Conservation (phyloP, 1,139 yeast genomes). For the Yamadazyma kanchanaburiensis region DNA sequence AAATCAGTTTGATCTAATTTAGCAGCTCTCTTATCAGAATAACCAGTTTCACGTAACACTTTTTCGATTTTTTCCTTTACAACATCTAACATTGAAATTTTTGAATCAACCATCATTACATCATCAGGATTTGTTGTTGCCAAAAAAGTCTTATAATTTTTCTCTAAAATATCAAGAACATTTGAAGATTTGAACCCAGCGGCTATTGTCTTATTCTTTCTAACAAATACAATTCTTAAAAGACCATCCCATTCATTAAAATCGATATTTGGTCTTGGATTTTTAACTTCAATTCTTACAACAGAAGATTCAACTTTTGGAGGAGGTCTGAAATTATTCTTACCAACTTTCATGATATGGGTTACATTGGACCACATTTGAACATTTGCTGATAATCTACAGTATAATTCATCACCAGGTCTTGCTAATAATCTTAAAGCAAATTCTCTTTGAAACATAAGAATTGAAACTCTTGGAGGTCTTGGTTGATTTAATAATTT, state of each 20-base stretch:
- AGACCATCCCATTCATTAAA: slow-evolving; percentile 97
- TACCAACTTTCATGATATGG: slow-evolving; percentile 97
- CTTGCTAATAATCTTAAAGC: slow-evolving; percentile 90
- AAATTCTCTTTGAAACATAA: slow-evolving; percentile 97
- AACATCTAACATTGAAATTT: slow-evolving; percentile 36
- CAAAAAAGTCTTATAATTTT: slow-evolving; percentile 79
- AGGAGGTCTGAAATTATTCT: slow-evolving; percentile 95
- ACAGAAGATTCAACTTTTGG: slow-evolving; percentile 98
- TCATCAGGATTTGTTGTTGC: slow-evolving; percentile 54
- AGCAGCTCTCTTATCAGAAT: slow-evolving; percentile 84
- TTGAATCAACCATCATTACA: slow-evolving; percentile 52
- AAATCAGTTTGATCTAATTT: slow-evolving; percentile 96
- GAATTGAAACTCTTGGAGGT: slow-evolving; percentile 92
- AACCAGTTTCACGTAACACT: slow-evolving; percentile 75
- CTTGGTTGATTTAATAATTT: slow-evolving; percentile 84
- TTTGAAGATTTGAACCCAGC: slow-evolving; percentile 89
- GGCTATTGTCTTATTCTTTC: slow-evolving; percentile 88
- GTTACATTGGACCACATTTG: slow-evolving; percentile 99
- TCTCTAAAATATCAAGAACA: slow-evolving; percentile 80
- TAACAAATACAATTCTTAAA: slow-evolving; percentile 81
- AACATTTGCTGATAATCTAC: slow-evolving; percentile 91
- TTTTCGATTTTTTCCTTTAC: slow-evolving; percentile 58
- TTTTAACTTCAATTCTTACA: slow-evolving; percentile 86
- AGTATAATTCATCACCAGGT: slow-evolving; percentile 91
- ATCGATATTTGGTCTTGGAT: slow-evolving; percentile 88